These are phyloP conservation scores for Saccharum hybrid DNA, from an alignment of 202 grass and related monocot genomes.

Conservation along the genomic window DNA sequence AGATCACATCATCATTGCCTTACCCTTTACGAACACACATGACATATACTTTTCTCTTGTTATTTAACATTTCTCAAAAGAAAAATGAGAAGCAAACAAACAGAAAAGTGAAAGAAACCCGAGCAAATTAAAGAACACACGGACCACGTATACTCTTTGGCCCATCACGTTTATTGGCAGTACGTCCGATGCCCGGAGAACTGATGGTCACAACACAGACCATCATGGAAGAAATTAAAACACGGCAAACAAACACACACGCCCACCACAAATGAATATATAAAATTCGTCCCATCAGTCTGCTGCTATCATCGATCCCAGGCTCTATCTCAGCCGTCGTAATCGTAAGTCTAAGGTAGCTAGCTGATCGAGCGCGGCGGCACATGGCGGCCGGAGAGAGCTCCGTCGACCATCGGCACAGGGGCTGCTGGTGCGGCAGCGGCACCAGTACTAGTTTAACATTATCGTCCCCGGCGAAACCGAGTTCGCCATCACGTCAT, in stretches of 20 bases:
- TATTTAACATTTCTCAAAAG: neutral
- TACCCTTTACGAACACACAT: slow-evolving; percentile 40
- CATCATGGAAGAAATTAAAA: too few relatives aligned
- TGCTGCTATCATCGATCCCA: neutral
- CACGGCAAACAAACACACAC: neutral
- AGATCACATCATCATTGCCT: slow-evolving; percentile 36
- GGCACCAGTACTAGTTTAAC: neutral
- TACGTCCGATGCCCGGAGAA: too few relatives aligned
- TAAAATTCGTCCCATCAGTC: neutral
- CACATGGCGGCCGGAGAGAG: slow-evolving; percentile 31
- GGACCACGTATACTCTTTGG: too few relatives aligned
- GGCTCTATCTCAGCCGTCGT: neutral
- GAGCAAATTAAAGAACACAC: too few relatives aligned
- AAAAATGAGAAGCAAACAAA: neutral
- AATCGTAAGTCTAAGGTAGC: neutral
- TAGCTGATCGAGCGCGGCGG: neutral
- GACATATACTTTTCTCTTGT: neutral
- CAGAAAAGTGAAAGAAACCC: too few relatives aligned
- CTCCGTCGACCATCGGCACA: slow-evolving; percentile 18
- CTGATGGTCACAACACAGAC: too few relatives aligned
- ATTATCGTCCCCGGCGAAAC: slow-evolving; percentile 51
- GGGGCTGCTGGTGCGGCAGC: neutral
- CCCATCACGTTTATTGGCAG: too few relatives aligned
- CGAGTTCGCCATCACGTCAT: slow-evolving; percentile 45
- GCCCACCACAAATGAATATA: neutral